phyloP scores from a whole-genome alignment of 1,284 basidiomycete genomes.

The Heliocybe sulcata region DNA sequence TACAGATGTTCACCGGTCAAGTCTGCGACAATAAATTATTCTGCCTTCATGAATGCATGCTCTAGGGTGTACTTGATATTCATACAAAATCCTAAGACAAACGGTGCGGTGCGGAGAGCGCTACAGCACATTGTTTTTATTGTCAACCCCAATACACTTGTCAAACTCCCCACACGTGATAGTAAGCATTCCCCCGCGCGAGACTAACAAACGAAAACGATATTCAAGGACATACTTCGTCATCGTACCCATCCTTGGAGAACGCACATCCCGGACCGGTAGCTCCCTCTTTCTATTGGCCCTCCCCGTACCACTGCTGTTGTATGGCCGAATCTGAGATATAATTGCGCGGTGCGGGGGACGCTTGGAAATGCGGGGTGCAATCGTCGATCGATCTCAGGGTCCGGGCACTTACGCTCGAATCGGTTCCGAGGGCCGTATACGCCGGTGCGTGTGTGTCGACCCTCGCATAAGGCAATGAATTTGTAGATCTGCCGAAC shows the following conservation, averaged over 20 bases:
- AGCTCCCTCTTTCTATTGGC: not conserved
- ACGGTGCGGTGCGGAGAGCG: too few species aligned
- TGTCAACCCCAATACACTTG: too few species aligned
- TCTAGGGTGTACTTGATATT: too few species aligned
- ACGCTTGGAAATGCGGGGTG: not conserved
- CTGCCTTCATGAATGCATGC: too few species aligned
- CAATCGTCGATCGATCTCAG: not conserved
- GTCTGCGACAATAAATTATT: too few species aligned
- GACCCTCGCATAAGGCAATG: too few species aligned
- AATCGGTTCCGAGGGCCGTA: not conserved
- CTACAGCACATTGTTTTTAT: too few species aligned
- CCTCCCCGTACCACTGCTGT: too few species aligned
- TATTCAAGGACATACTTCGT: not conserved
- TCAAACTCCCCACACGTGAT: too few species aligned
- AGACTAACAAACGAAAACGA: not conserved
- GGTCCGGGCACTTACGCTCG: not conserved
- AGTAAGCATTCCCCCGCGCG: not conserved
- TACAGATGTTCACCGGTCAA: too few species aligned
- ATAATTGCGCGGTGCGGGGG: not conserved
- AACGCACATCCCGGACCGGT: not conserved
- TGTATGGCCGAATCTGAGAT: not conserved
- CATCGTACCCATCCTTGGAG: not conserved
- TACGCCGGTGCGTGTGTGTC: not conserved
- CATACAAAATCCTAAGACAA: too few species aligned
- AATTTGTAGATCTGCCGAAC: too few species aligned